phyloP scores from a whole-genome alignment of 2,329 filamentous ascomycete species.

The Fusarium sterilihyphosum region DNA sequence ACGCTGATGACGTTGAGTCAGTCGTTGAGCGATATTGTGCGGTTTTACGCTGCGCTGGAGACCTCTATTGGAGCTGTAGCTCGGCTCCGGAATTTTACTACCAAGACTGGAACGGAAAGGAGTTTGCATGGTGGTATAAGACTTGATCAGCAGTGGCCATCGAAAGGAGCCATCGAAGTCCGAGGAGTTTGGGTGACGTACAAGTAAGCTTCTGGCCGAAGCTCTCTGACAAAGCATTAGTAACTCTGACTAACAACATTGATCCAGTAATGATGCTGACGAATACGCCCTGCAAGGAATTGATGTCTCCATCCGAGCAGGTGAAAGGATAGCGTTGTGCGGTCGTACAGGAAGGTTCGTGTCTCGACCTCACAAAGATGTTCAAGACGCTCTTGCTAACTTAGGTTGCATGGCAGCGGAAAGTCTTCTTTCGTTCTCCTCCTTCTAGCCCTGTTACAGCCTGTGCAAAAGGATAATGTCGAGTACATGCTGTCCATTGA shows the following conservation, averaged over 20 bases:
- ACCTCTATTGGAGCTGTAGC: not conserved
- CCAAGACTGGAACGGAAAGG: not conserved
- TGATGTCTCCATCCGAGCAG: not conserved
- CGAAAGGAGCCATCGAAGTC: not conserved
- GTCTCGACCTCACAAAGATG: accelerated
- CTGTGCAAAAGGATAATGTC: not conserved
- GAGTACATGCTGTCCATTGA: not conserved
- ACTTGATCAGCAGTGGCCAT: not conserved
- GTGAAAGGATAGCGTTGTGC: not conserved
- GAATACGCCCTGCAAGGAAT: not conserved
- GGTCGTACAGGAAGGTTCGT: not conserved
- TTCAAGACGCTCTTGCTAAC: not conserved
- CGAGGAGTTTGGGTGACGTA: not conserved
- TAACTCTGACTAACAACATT: not conserved
- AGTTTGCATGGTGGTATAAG: no score
- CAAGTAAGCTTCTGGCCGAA: not conserved
- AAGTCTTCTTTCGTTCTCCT: not conserved
- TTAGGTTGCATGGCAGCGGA: not conserved
- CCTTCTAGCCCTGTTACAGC: not conserved
- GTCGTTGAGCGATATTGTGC: not conserved
- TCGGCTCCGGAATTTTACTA: not conserved
- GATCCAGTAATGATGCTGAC: not conserved
- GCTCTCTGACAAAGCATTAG: no score
- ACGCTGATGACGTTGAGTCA: not conserved
- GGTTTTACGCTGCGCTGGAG: not conserved